phyloP scores from a whole-genome alignment of 768 basidiomycete genomes.

The Flagelloscypha sp. region DNA sequence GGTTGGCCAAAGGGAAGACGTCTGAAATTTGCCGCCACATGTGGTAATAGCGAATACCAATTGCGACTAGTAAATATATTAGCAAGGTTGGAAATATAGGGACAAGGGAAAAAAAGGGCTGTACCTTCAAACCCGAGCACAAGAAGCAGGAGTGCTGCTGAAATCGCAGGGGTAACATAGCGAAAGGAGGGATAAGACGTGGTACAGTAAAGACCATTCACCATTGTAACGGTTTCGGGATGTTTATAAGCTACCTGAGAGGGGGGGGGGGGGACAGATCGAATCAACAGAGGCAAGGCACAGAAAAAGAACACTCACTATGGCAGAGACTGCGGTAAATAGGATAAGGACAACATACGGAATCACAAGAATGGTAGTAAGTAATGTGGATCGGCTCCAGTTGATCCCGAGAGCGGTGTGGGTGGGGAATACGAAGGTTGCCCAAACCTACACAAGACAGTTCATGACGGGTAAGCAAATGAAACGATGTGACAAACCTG shows the following conservation, averaged over 20 bases:
- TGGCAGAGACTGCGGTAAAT: conserved; percentile 29
- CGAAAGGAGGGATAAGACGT: conserved; percentile 13
- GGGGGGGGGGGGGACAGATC: conserved; percentile 10
- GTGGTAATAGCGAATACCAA: conserved; percentile 33
- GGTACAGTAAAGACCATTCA: conserved; percentile 46
- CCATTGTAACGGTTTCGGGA: conserved; percentile 17
- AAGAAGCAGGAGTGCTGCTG: conserved; percentile 27
- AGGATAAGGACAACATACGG: conserved; percentile 35
- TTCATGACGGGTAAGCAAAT: conserved; percentile 17
- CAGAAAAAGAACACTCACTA: conserved; percentile 23
- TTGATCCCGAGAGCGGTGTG: conserved; percentile 5
- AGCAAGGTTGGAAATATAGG: conserved; percentile 3
- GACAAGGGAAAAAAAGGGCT: background rate
- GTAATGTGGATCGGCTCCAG: background rate
- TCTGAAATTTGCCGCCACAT: conserved; percentile 28
- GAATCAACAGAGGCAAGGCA: too few relatives aligned
- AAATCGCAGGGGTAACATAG: conserved; percentile 36
- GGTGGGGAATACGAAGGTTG: conserved; percentile 21
- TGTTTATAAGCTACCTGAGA: conserved; percentile 12
- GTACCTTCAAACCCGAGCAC: conserved; percentile 41
- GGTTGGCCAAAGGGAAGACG: conserved; percentile 33
- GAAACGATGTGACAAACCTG: conserved; percentile 27
- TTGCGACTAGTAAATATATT: conserved; percentile 25
- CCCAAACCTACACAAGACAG: conserved; percentile 22
- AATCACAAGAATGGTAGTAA: conserved; percentile 13